Base-by-base conservation (phyloP, 805 yeast genomes). In the Tetrapisispora namnaoensis region DNA sequence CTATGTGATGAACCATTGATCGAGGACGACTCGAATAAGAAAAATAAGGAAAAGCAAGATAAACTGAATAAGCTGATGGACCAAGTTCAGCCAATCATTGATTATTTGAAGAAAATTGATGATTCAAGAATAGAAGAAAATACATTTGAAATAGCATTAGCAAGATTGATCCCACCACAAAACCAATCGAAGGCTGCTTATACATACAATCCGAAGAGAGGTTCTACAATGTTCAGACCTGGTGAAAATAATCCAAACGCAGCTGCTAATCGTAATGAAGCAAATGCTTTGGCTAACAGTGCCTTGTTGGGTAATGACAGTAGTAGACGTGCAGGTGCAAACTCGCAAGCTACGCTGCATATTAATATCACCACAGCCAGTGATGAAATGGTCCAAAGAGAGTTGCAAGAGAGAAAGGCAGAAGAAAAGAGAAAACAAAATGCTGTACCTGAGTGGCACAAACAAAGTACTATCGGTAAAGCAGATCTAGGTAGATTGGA, bases 391-490 rank as follows among this genome's bases (percentile, higher is more conserved):
- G 74, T 76, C 55, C 81, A 76, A 61, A 76, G 79, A 56, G 89
- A 82, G 66, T 75, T 76, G 57, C 76, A 72, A 61, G 81, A 80
- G 56, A 71, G 78, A 61, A 83, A 85, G 64, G 67, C 80, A 72
- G 71, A 81, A 76, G 75, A 80, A 78, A 66, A 82, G 76, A 65
- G 90, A 65, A 83, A 85, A 61, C 96, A 91, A 66, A 93, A 93
- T 63, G 96, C 96, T 4, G 74, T 93, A 55, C 99, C 99, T 8
- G 83, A 93, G 28, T 93, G 99, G 99, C 96, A 93, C 63, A 80
- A 84, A 54, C 83, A 83, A 56, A 80, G 91, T 61, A 90, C 99
- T 0, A 91, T 91, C 55, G 96, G 95, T 42, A 74, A 81, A 55
- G 67, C 75, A 14, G 73, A 75, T 3, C 65, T 78, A 50, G 86